A percentile compares a stretch with the other conserved stretches of the same genome.
These are phyloP conservation scores for Chalaropsis ovoidea DNA, from an alignment of 2,329 filamentous ascomycete genomes.

Conservation along the genomic window DNA sequence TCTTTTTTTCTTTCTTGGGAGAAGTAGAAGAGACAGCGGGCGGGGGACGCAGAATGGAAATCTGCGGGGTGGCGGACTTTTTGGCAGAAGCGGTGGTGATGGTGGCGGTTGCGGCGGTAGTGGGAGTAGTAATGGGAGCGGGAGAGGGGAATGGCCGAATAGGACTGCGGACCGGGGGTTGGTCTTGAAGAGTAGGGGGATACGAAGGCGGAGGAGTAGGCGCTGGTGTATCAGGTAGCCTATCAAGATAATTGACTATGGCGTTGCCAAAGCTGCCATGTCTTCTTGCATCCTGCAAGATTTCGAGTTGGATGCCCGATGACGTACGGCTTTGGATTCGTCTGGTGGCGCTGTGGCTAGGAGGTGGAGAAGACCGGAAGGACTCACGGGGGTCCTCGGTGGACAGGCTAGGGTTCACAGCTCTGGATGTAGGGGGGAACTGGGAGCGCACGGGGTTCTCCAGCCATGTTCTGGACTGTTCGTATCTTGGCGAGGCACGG, in stretches of 20 bases:
- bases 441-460: constrained; percentile 3
- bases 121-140: not conserved
- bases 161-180: not conserved
- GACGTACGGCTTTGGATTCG: constrained; percentile 17
- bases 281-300: constrained; percentile 9
- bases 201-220: constrained; percentile 20
- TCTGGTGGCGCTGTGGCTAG: constrained; percentile 22
- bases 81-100: not conserved
- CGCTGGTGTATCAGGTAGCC: constrained; percentile 22
- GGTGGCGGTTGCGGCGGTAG: not conserved
- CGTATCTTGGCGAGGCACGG: not conserved
- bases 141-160: not conserved
- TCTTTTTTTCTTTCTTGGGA: constrained; percentile 11
- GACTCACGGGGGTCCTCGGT: not conserved
- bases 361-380: constrained; percentile 9
- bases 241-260: constrained; percentile 16
- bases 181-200: constrained; percentile 4
- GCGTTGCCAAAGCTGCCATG: constrained; percentile 10
- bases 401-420: not conserved
- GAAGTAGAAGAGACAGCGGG: not conserved
- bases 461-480: not conserved
- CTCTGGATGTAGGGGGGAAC: not conserved
- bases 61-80: not conserved
- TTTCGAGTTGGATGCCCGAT: not conserved
- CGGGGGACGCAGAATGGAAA: not conserved